Percentiles rank a stretch among this genome's conserved stretches.
Conservation (phyloP, 179 eudicot genomes). For the Gypsophila paniculata region DNA sequence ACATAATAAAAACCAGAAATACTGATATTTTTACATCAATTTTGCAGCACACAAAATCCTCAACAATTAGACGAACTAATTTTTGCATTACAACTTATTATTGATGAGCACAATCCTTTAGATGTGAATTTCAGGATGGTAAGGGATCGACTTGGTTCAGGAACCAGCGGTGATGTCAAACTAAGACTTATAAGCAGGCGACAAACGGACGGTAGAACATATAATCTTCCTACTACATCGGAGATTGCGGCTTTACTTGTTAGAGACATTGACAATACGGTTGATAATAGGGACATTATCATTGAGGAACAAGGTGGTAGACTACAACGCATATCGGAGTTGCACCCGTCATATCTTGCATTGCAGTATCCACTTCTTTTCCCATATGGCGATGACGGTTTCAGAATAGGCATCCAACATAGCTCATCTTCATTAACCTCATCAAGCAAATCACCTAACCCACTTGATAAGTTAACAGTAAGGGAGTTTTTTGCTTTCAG, state of each 20-base stretch:
- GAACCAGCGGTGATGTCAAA: background rate
- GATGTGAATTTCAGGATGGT: background rate
- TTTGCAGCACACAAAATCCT: no score
- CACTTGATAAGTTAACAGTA: background rate
- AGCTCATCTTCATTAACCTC: background rate
- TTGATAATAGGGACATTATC: background rate
- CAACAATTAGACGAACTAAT: no score
- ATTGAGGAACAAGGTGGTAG: background rate
- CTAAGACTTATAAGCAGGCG: background rate
- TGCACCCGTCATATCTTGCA: background rate
- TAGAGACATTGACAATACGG: background rate
- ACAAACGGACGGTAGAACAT: background rate
- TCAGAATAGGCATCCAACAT: background rate
- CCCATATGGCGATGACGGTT: constrained; percentile 3
- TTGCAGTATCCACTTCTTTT: background rate
- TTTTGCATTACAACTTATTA: no score
- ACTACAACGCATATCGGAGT: background rate
- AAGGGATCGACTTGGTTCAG: background rate
- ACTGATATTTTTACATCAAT: no score
- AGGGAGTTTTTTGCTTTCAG: background rate
- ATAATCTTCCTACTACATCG: background rate
- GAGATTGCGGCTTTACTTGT: background rate
- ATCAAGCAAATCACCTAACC: background rate
- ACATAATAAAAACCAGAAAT: no score
- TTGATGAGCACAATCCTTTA: background rate